Conservation (phyloP, 2,329 filamentous ascomycete species). For the Blumeriella jaapii region DNA sequence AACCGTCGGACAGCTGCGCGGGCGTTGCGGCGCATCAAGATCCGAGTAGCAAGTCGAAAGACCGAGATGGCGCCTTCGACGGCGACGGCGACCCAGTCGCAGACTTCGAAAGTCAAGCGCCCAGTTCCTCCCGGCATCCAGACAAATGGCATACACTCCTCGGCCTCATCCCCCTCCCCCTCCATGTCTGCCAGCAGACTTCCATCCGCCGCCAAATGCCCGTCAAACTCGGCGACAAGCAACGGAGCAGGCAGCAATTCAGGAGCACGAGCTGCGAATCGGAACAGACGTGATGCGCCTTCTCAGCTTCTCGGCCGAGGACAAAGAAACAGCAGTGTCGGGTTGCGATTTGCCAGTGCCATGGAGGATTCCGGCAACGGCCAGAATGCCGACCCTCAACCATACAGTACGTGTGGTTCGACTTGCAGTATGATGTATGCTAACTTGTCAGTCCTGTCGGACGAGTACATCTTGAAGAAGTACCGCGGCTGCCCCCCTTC, state of each 20-base stretch:
- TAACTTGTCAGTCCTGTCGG: constrained; percentile 50
- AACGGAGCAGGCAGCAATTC: constrained; percentile 30
- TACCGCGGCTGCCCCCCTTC: constrained; percentile 65
- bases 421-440: constrained; percentile 17
- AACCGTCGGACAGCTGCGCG: constrained; percentile 15
- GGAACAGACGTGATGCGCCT: constrained; percentile 45
- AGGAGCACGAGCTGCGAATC: constrained; percentile 40
- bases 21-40: constrained; percentile 6
- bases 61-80: constrained; percentile 24
- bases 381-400: constrained; percentile 35
- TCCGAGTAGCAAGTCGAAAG: neutral
- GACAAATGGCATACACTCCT: constrained; percentile 31
- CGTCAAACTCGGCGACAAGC: constrained; percentile 36
- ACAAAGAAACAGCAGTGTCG: constrained; percentile 38
- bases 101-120: constrained; percentile 50
- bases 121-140: constrained; percentile 49
- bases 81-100: constrained; percentile 20
- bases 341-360: constrained; percentile 37
- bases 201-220: constrained; percentile 39
- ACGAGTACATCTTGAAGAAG: constrained; percentile 72
- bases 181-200: constrained; percentile 43
- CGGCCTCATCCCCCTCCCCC: constrained; percentile 40
- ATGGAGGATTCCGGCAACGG: constrained; percentile 32
- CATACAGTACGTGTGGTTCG: constrained; percentile 35
- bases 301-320: constrained; percentile 34